These are phyloP conservation scores for Westerdykella ornata DNA, from an alignment of 2,329 filamentous ascomycete genomes.

Conservation along the genomic window DNA sequence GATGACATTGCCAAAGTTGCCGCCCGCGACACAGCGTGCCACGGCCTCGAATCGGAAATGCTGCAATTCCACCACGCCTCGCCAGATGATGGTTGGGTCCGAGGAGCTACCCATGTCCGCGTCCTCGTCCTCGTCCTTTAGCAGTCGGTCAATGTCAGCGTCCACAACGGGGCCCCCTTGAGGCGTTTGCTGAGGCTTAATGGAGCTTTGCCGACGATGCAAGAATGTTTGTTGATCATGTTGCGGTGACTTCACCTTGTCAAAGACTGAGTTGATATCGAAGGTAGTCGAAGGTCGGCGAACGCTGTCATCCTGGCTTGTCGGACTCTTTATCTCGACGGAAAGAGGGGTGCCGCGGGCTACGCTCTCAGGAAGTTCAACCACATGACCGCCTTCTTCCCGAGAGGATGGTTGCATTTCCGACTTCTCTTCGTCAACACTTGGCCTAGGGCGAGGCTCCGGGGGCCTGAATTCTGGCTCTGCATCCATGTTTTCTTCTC, in stretches of 20 bases:
- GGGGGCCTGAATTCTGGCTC: slow-evolving; percentile 26
- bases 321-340: slow-evolving; percentile 28
- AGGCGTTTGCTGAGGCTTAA: slow-evolving; percentile 36
- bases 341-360: slow-evolving; percentile 23
- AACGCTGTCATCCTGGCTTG: slow-evolving; percentile 19
- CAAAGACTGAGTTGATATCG: slow-evolving; percentile 80
- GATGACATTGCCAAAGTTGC: slow-evolving; percentile 60
- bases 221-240: slow-evolving; percentile 43
- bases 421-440: slow-evolving; percentile 17
- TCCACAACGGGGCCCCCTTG: slow-evolving; percentile 61
- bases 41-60: slow-evolving; percentile 67
- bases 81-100: slow-evolving; percentile 60
- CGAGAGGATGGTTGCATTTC: slow-evolving; percentile 9
- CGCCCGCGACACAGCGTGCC: slow-evolving; percentile 80
- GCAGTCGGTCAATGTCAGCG: slow-evolving; percentile 80
- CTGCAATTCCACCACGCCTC: slow-evolving; percentile 54
- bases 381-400: slow-evolving; percentile 3
- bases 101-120: slow-evolving; percentile 71
- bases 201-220: slow-evolving; percentile 47
- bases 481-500: slow-evolving; percentile 52
- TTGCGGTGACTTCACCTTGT: slow-evolving; percentile 69
- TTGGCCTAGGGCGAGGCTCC: slow-evolving; percentile 21
- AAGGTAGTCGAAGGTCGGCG: slow-evolving; percentile 59
- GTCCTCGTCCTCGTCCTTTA: slow-evolving; percentile 73
- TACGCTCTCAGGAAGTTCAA: slow-evolving; percentile 33